Evolutionary conservation across 2,329 filamentous ascomycete species (phyloP).

Genomic region (Sporothrix protearum): DNA sequence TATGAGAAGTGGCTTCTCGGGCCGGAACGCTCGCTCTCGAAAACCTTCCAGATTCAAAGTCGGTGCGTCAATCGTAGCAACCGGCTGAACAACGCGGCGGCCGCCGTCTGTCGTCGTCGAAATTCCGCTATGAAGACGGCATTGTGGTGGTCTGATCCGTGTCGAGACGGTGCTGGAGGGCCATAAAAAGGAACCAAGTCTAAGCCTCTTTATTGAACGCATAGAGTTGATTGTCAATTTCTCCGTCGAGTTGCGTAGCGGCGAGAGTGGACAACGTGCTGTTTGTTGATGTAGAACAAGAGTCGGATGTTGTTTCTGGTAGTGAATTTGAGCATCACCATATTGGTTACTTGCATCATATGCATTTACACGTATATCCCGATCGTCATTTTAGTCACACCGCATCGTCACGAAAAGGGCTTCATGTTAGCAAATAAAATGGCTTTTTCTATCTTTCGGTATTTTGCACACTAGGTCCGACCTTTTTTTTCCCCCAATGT

Average conservation of each 20-base stretch:
- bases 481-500: background rate
- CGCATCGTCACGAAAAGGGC: background rate
- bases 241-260: background rate
- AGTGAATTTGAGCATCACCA: background rate
- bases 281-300: background rate
- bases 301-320: background rate
- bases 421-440: background rate
- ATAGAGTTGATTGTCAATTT: background rate
- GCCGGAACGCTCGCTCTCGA: conserved; percentile 49
- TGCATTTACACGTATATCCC: background rate
- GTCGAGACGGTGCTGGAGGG: background rate
- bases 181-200: background rate
- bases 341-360: conserved; percentile 5
- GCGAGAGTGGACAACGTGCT: background rate
- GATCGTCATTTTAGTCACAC: background rate
- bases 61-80: background rate
- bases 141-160: background rate
- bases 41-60: conserved; percentile 44
- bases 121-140: conserved; percentile 43
- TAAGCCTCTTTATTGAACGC: background rate
- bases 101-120: conserved; percentile 21
- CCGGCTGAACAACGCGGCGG: background rate
- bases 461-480: background rate
- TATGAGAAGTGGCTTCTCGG: conserved; percentile 52
- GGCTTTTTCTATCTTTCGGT: conserved; percentile 11